Base-by-base conservation (phyloP, 768 basidiomycete genomes). In the Fomitopsis serialis region DNA sequence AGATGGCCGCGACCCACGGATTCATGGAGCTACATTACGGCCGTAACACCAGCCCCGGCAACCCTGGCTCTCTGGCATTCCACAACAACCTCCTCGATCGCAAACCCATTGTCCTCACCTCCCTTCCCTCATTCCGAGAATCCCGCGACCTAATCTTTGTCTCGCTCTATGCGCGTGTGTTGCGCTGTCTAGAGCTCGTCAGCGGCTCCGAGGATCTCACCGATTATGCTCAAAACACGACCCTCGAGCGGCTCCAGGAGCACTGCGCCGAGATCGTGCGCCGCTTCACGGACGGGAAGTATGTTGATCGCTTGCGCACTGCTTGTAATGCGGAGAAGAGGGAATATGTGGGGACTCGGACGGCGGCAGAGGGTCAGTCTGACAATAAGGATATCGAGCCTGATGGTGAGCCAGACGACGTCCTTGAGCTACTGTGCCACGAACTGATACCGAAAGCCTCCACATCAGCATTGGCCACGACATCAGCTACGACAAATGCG, bases 51-150 rank as follows among this genome's bases (percentile, higher is more conserved):
- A 50, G 60, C n/a, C 66, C 57, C 3, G 59, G 63, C 5, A 69
- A 71, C 37, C 74, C 73, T n/a, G 67, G 64, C 1, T 69, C 60
- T 0, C 65, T 75, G 2, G 40, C 52, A 1, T 73, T 68, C 51
- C 70, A 73, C 49, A 74, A 74, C 58, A 66, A 65, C 1, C 49
- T 58, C 1, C 67, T 75, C 0, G 48, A 68, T 36, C 64, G 70
- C 1, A 62, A 66, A 3, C 74, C 73, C 0, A 74, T 76, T 22
- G 51, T 62, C 1, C 62, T 74, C 8, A 57, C 70, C 0, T 72
- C 72, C 0, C 65, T 70, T 0, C 72, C 73, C 0, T 59, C 68
- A 4, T 69, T 73, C 53, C 64, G 63, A n/a, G 64, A 61, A 2
- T 65, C 61, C 36, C 63, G 66, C 2, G 67, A 68, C 48, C 58